These are phyloP conservation scores for Globisporangium heterothallicum DNA, from an alignment of 352 stramenopile species.

Conservation along the genomic window DNA sequence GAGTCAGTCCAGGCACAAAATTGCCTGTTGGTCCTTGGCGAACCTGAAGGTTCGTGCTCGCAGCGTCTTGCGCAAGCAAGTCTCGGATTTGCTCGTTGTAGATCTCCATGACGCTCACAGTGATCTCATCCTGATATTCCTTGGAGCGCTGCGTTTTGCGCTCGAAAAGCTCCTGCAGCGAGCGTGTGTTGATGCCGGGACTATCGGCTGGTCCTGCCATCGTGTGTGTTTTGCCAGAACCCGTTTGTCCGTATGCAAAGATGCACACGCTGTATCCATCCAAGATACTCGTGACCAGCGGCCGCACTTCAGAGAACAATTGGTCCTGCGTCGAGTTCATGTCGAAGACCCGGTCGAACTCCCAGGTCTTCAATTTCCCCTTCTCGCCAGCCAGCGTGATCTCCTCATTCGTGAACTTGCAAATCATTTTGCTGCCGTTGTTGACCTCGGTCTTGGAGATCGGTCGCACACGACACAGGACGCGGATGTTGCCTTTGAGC, in stretches of 20 bases:
- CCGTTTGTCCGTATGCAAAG: slow-evolving; percentile 87
- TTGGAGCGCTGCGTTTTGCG: slow-evolving; percentile 58
- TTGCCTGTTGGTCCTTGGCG: slow-evolving; percentile 79
- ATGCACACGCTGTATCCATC: slow-evolving; percentile 89
- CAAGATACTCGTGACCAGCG: slow-evolving; percentile 79
- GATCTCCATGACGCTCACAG: slow-evolving; percentile 94
- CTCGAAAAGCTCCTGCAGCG: slow-evolving; percentile 79
- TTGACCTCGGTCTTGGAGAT: slow-evolving; percentile 75
- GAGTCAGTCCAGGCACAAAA: slow-evolving; percentile 76
- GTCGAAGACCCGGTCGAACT: slow-evolving; percentile 86
- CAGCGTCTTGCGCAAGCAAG: slow-evolving; percentile 82
- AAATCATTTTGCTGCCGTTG: slow-evolving; percentile 74
- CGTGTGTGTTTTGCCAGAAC: slow-evolving; percentile 84
- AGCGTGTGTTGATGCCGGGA: slow-evolving; percentile 80
- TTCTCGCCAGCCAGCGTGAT: slow-evolving; percentile 78
- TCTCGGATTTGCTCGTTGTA: slow-evolving; percentile 96
- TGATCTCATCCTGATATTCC: slow-evolving; percentile 82
- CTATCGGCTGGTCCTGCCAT: slow-evolving; percentile 71
- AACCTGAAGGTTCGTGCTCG: slow-evolving; percentile 78
- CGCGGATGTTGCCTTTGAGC: slow-evolving; percentile 96
- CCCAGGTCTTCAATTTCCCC: slow-evolving; percentile 82
- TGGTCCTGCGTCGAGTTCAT: slow-evolving; percentile 69
- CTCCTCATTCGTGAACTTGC: slow-evolving; percentile 77
- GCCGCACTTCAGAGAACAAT: slow-evolving; percentile 71
- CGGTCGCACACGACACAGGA: slow-evolving; percentile 94